phyloP scores from a whole-genome alignment of 345 rosid genomes.

The Lepidium africanum region DNA sequence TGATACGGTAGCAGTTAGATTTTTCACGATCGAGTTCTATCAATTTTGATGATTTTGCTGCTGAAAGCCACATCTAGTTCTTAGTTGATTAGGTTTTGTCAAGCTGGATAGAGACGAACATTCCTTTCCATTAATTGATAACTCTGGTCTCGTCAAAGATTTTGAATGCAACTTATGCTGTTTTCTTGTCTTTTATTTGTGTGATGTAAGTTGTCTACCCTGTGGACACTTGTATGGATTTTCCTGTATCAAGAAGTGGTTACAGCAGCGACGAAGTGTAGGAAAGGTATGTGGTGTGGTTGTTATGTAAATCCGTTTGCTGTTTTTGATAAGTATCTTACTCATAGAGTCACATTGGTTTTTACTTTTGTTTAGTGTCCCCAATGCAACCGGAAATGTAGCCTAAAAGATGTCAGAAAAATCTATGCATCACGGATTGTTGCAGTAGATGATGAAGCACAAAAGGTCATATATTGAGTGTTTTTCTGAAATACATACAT shows the following conservation, averaged over 20 bases:
- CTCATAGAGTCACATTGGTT: not conserved
- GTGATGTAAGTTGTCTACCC: slow-evolving; percentile 67
- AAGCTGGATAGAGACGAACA: not conserved
- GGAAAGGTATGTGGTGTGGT: slow-evolving; percentile 52
- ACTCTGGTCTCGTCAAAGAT: not conserved
- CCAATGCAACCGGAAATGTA: slow-evolving; percentile 60
- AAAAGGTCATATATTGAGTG: slow-evolving; percentile 36
- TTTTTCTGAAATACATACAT: not conserved
- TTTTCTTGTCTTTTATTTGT: not conserved
- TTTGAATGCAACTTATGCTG: not conserved
- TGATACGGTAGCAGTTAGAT: not conserved
- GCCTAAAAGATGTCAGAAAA: slow-evolving; percentile 57
- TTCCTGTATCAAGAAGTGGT: slow-evolving; percentile 74
- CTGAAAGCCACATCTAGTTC: not conserved
- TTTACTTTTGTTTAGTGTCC: slow-evolving; percentile 52
- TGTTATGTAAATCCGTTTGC: not conserved
- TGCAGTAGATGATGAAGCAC: slow-evolving; percentile 64
- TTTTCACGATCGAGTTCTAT: not conserved
- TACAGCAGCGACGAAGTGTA: slow-evolving; percentile 39
- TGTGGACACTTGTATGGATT: slow-evolving; percentile 88
- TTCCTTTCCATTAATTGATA: not conserved
- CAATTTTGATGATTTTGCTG: not conserved
- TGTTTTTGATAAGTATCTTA: not conserved
- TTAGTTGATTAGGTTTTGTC: not conserved
- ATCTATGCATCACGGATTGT: slow-evolving; percentile 65